Conservation (phyloP, 805 yeast genomes). For the Cyberlindnera lachancei region DNA sequence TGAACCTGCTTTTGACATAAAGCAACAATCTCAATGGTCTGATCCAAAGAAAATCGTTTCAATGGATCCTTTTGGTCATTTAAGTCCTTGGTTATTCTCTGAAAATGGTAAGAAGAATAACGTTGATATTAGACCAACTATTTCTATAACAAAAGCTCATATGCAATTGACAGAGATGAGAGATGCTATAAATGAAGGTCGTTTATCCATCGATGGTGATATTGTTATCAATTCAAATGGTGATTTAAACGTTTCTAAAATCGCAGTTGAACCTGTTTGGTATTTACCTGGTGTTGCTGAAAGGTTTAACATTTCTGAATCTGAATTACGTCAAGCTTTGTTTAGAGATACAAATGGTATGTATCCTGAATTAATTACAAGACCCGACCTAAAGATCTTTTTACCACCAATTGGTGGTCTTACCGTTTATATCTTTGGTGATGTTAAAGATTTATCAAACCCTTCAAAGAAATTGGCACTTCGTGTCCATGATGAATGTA, state of each 20-base stretch:
- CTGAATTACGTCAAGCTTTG: slow-evolving; percentile 47
- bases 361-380: slow-evolving; percentile 61
- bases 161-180: slow-evolving; percentile 52
- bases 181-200: slow-evolving; percentile 47
- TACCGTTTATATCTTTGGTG: slow-evolving; percentile 60
- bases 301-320: slow-evolving; percentile 50
- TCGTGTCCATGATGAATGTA: slow-evolving; percentile 63
- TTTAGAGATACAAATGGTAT: slow-evolving; percentile 67
- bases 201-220: slow-evolving; percentile 50
- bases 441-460: slow-evolving; percentile 46
- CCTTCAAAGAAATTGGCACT: slow-evolving; percentile 44
- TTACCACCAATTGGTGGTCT: slow-evolving; percentile 66
- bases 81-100: slow-evolving; percentile 52
- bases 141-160: slow-evolving; percentile 60
- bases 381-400: slow-evolving; percentile 60
- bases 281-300: slow-evolving; percentile 62
- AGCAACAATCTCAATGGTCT: slow-evolving; percentile 51
- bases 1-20: slow-evolving; percentile 50
- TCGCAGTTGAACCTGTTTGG: slow-evolving; percentile 70
- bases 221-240: slow-evolving; percentile 53
- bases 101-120: slow-evolving; percentile 37
- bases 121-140: slow-evolving; percentile 56
- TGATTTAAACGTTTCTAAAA: slow-evolving; percentile 53
- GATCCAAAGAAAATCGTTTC: slow-evolving; percentile 51
- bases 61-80: slow-evolving; percentile 61